phyloP scores from a whole-genome alignment of 2,329 filamentous ascomycete species.

The Thelonectria rubi region DNA sequence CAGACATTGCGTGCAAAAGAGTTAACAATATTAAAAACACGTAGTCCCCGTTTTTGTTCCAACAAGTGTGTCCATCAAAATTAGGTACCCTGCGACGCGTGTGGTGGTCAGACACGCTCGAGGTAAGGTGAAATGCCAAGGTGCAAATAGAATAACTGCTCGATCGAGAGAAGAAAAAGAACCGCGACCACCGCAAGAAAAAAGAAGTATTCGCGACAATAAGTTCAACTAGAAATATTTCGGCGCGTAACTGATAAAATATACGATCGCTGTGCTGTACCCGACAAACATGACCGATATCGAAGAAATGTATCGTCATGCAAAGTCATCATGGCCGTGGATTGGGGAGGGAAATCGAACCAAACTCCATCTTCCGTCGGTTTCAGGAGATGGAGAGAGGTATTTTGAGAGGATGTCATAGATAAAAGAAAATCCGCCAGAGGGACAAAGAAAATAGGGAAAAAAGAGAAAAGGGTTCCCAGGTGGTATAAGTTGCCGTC shows the following conservation, averaged over 20 bases:
- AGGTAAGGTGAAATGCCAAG: conserved; percentile 37
- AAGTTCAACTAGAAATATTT: conserved; percentile 42
- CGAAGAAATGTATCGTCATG: conserved; percentile 64
- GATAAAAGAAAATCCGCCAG: conserved; percentile 33
- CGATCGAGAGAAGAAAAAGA: conserved; percentile 40
- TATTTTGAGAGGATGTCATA: conserved; percentile 42
- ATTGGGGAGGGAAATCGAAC: conserved; percentile 31
- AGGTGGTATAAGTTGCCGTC: conserved; percentile 49
- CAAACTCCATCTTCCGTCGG: conserved; percentile 29
- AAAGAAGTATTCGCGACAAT: conserved; percentile 39
- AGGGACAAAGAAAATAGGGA: conserved; percentile 36
- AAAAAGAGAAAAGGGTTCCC: conserved; percentile 33
- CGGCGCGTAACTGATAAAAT: conserved; percentile 45
- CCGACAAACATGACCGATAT: conserved; percentile 67
- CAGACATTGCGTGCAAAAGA: conserved; percentile 36
- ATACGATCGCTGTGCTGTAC: conserved; percentile 69
- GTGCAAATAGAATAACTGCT: conserved; percentile 31
- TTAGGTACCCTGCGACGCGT: conserved; percentile 41
- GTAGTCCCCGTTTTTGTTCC: conserved; percentile 36
- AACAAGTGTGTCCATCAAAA: conserved; percentile 43
- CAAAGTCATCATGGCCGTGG: conserved; percentile 63
- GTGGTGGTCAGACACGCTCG: conserved; percentile 38
- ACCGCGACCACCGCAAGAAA: conserved; percentile 41
- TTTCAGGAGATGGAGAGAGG: conserved; percentile 44
- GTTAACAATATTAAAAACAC: conserved; percentile 39